Conservation (phyloP, 352 stramenopile genomes). For the Pythium dissimile region DNA sequence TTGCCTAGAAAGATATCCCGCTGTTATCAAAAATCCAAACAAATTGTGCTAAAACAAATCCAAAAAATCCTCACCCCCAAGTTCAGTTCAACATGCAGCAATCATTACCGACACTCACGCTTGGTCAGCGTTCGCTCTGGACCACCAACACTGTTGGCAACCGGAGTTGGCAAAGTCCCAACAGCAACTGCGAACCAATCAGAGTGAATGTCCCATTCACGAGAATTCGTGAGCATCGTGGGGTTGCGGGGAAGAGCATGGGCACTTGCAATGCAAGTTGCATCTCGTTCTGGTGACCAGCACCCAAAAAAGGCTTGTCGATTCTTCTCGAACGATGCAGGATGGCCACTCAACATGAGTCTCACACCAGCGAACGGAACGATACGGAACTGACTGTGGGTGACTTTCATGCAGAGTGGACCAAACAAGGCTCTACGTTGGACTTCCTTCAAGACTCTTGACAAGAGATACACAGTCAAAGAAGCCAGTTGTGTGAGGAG, state of each 20-base stretch:
- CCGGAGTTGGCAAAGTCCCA: too few relatives aligned
- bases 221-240: constrained; percentile 3
- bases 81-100: constrained; percentile 26
- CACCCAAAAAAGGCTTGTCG: constrained; percentile 10
- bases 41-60: too few relatives aligned
- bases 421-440: neutral
- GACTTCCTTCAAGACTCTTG: neutral
- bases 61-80: neutral
- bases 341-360: neutral
- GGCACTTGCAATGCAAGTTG: neutral
- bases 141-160: too few relatives aligned
- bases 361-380: constrained; percentile 10
- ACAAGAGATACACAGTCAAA: too few relatives aligned
- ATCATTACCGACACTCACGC: constrained; percentile 22
- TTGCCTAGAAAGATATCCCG: neutral
- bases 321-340: constrained; percentile 24
- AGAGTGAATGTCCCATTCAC: constrained; percentile 24
- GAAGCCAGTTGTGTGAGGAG: too few relatives aligned
- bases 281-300: neutral
- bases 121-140: constrained; percentile 12
- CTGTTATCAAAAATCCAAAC: too few relatives aligned
- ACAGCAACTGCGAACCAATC: constrained; percentile 1
- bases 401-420: neutral
- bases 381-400: constrained; percentile 5
- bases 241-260: constrained; percentile 8